Conservation (phyloP, 2,329 filamentous ascomycete genomes). For the Talaromyces sp. region DNA sequence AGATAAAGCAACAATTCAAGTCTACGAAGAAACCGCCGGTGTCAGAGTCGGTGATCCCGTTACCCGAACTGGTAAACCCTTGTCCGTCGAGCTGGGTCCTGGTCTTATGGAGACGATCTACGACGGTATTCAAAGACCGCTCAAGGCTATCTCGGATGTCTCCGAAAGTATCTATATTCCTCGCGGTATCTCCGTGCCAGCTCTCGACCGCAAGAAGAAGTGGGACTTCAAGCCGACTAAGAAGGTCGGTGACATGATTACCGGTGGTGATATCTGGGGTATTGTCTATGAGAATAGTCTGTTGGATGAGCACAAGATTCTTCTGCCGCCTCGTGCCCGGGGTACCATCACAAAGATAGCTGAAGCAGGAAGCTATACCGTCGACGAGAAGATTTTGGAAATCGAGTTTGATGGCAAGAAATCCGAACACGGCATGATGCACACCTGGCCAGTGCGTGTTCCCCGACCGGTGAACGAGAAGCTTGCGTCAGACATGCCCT, state of each 20-base stretch:
- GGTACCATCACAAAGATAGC: constrained; percentile 91
- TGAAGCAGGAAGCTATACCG: constrained; percentile 84
- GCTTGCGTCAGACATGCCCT: constrained; percentile 79
- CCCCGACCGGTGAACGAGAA: constrained; percentile 90
- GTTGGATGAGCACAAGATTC: constrained; percentile 85
- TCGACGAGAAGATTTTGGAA: constrained; percentile 89
- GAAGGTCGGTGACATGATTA: constrained; percentile 96
- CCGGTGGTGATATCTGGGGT: constrained; percentile 93
- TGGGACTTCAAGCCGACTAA: constrained; percentile 88
- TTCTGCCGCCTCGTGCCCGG: constrained; percentile 81
- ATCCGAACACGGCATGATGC: constrained; percentile 95
- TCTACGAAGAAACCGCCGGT: constrained; percentile 98
- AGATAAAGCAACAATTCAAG: constrained; percentile 95
- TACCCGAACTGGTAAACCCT: constrained; percentile 80
- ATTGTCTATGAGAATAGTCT: constrained; percentile 94
- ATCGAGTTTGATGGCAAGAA: constrained; percentile 96
- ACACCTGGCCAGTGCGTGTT: constrained; percentile 95
- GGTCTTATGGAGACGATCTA: constrained; percentile 99
- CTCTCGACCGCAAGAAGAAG: constrained; percentile 84
- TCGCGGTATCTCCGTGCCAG: constrained; percentile 80
- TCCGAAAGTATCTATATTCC: constrained; percentile 95
- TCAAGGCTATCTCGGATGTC: constrained; percentile 72
- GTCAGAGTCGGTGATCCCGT: constrained; percentile 95
- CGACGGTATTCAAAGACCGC: constrained; percentile 95
- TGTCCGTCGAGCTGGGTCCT: constrained; percentile 94